Percentiles rank a stretch among this genome's conserved stretches.
Evolutionary conservation across 345 rosid genomes (phyloP).

Genomic region (Angophora floribunda): DNA sequence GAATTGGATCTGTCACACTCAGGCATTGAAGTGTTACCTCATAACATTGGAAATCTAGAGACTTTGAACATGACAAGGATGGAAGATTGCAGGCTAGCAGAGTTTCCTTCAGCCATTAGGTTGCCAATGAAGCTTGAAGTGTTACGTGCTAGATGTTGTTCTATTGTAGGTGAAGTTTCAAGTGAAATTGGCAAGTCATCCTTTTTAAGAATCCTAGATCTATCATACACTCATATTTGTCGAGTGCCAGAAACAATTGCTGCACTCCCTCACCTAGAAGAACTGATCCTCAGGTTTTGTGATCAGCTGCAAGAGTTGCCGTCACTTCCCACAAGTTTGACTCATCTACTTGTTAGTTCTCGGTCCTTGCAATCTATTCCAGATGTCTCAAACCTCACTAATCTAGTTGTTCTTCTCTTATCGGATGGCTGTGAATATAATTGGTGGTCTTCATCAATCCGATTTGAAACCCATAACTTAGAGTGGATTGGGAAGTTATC

Average conservation of each 20-base stretch:
- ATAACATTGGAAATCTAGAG: neutral
- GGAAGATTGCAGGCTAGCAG: too few species aligned
- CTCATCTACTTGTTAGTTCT: neutral
- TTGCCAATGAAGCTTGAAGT: neutral
- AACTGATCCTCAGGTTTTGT: fast-evolving
- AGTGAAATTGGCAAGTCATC: neutral
- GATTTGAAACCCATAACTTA: fast-evolving
- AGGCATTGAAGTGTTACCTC: too few species aligned
- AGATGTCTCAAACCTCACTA: neutral
- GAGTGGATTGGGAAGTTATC: neutral
- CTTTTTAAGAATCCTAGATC: neutral
- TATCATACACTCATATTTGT: fast-evolving
- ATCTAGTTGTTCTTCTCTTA: neutral
- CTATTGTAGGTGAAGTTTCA: neutral
- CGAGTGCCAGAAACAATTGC: neutral
- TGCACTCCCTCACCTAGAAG: neutral
- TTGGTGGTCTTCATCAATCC: too few species aligned
- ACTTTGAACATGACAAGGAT: neutral
- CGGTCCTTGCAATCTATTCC: neutral
- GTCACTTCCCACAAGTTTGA: neutral
- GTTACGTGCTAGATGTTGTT: neutral
- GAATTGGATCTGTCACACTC: too few species aligned
- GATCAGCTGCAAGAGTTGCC: neutral
- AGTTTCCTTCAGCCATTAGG: neutral
- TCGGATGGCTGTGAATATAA: neutral